A percentile compares a stretch with the other conserved stretches of the same genome.
Conservation (phyloP, 257 asterid genomes). For the Solanum sejunctum region DNA sequence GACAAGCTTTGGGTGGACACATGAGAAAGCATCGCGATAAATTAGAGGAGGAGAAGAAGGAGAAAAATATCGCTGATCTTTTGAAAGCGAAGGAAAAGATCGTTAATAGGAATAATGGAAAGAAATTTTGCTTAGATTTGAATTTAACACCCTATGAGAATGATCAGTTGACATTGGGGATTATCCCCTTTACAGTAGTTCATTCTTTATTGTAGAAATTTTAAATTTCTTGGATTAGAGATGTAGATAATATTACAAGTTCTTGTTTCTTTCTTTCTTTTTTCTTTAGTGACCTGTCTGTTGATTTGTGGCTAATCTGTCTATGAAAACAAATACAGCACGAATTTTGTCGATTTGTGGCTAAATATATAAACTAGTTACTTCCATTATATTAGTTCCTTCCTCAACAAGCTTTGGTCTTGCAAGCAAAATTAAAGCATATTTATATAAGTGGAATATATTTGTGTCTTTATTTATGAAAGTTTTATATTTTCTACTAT, state of each 20-base stretch:
- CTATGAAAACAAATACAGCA: not conserved
- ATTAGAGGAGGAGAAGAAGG: not conserved
- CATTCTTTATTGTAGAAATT: not conserved
- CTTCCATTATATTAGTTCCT: too few relatives aligned
- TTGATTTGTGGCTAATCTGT: not conserved
- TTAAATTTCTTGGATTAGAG: not conserved
- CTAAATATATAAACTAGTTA: too few relatives aligned
- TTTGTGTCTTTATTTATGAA: too few relatives aligned
- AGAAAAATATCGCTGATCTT: not conserved
- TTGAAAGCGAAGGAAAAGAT: not conserved
- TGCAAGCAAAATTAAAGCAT: not conserved
- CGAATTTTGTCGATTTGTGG: not conserved
- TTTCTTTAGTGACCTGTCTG: not conserved
- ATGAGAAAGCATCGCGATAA: not conserved
- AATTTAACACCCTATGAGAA: constrained; percentile 18
- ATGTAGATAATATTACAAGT: not conserved
- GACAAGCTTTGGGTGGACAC: constrained; percentile 1
- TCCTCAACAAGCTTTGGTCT: not conserved
- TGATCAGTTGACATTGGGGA: constrained; percentile 2
- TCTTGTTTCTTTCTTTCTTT: not conserved
- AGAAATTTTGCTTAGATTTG: constrained; percentile 11
- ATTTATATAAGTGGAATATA: too few relatives aligned
- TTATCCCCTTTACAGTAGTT: not conserved
- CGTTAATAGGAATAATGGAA: not conserved
- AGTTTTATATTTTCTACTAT: too few relatives aligned